Base-by-base conservation (phyloP, 495 filamentous ascomycete species). In the Hypomontagnella submonticulosa region DNA sequence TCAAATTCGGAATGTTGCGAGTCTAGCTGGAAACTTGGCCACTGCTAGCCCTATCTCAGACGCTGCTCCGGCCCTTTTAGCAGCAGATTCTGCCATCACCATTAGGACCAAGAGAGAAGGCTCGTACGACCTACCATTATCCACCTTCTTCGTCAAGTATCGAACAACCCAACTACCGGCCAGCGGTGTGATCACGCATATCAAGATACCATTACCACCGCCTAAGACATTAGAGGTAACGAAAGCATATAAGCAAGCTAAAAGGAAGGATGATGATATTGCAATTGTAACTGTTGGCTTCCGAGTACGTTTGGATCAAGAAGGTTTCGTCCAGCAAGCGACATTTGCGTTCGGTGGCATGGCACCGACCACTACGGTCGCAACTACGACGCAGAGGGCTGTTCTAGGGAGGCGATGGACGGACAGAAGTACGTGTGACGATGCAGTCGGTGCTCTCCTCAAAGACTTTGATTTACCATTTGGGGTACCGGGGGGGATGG, bases 41-140 rank as follows among this genome's bases (percentile, higher is more conserved):
- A 96, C 92, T 9, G 92, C 92, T 6, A 92, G 89, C 46, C 92
- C 92, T 0, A 96, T 95, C n/a, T 93, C 91, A 3, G 92, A 96
- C 80, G 75, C 93, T 16, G 94, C 94, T 69, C 92, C 92, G 3
- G 90, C 92, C 0, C 88, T 96, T 38, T 83, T 96, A 46, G 91
- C 92, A 9, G 85, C 89, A n/a, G 90, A 89, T 67, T 87, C 90
- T 18, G 79, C 84, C 2, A 71, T 96, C 1, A 79, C 91, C 33
- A 87, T 91, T 5, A 90, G 87, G 62, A 88, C 85, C 4, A 75
- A 88, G n/a, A 81, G 83, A 9, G 78, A 84, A 48, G 87, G 88
- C 37, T 87, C 79, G 5, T 53, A 53, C 2, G 85, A 91, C 61
- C 88, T 94, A 50, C 89, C 90, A 1, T 91, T 96, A 87, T 84